Evolutionary conservation across 2,329 filamentous ascomycete species (phyloP).

Genomic region (Didymella sp.): DNA sequence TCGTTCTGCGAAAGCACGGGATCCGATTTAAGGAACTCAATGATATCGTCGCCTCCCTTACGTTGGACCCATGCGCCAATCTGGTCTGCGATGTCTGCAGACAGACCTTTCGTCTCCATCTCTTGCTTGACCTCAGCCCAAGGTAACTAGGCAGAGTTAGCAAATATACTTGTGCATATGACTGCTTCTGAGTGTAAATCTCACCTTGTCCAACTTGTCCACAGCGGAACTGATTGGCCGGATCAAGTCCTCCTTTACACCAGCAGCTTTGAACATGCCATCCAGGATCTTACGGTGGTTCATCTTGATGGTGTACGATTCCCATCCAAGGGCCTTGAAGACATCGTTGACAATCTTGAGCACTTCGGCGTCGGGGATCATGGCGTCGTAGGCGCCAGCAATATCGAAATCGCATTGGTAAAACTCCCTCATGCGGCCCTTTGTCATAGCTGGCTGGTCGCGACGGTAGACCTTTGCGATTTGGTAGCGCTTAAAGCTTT

Average conservation of each 20-base stretch:
- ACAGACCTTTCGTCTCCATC: slow-evolving; percentile 92
- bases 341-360: slow-evolving; percentile 84
- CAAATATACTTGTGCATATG: background rate
- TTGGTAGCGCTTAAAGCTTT: slow-evolving; percentile 91
- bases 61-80: slow-evolving; percentile 85
- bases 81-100: slow-evolving; percentile 77
- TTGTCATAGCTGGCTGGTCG: slow-evolving; percentile 80
- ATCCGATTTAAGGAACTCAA: slow-evolving; percentile 52
- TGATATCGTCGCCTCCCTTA: slow-evolving; percentile 76
- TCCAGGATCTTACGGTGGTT: slow-evolving; percentile 96
- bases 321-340: slow-evolving; percentile 79
- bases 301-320: slow-evolving; percentile 84
- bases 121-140: slow-evolving; percentile 91
- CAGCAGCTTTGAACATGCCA: slow-evolving; percentile 88
- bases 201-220: slow-evolving; percentile 90
- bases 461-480: slow-evolving; percentile 90
- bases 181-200: background rate
- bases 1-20: slow-evolving; percentile 61
- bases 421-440: slow-evolving; percentile 93
- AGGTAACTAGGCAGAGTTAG: slow-evolving; percentile 55
- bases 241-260: slow-evolving; percentile 86
- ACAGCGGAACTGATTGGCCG: slow-evolving; percentile 90
- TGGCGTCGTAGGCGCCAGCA: slow-evolving; percentile 81
- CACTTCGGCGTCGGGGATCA: slow-evolving; percentile 92
- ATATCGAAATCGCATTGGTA: slow-evolving; percentile 98